These are phyloP conservation scores for Aureobasidium leucospermi DNA, from an alignment of 2,329 filamentous ascomycete genomes.

Conservation along the genomic window DNA sequence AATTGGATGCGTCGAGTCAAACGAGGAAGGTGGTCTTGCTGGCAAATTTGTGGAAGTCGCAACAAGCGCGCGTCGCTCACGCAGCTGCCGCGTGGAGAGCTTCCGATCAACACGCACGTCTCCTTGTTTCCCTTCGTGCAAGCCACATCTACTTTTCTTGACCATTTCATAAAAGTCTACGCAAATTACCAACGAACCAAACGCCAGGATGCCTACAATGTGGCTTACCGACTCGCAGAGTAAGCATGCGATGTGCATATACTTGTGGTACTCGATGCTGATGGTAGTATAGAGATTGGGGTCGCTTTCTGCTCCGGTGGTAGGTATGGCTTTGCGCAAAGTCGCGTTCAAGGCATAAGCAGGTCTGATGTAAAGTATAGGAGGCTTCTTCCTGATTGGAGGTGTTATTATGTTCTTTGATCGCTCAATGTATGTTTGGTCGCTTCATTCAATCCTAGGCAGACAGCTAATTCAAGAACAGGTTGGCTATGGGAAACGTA, in stretches of 20 bases:
- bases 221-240: conserved; percentile 96
- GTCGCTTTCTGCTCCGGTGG: conserved; percentile 96
- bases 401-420: conserved; percentile 98
- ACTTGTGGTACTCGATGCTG: not conserved
- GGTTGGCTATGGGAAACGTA: conserved; percentile 90
- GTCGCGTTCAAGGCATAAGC: conserved; percentile 16
- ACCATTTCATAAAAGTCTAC: not conserved
- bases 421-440: conserved; percentile 68
- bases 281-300: conserved; percentile 65
- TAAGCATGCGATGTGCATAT: conserved; percentile 39
- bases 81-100: not conserved
- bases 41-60: not conserved
- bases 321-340: conserved; percentile 46
- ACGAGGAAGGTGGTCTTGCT: not conserved
- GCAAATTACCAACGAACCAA: not conserved
- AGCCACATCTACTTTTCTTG: not conserved
- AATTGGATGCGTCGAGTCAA: not conserved
- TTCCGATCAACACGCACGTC: not conserved
- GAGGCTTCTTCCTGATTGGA: conserved; percentile 88
- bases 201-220: conserved; percentile 66
- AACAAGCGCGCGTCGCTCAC: not conserved
- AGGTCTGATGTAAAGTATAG: conserved; percentile 30
- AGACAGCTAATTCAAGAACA: conserved; percentile 29
- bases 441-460: conserved; percentile 13
- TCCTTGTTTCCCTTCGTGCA: not conserved